Evolutionary conservation across 2,329 filamentous ascomycete genomes (phyloP), one percentile per base, ranked within the genome.

Genomic region (Plenodomus tracheiphilus): DNA sequence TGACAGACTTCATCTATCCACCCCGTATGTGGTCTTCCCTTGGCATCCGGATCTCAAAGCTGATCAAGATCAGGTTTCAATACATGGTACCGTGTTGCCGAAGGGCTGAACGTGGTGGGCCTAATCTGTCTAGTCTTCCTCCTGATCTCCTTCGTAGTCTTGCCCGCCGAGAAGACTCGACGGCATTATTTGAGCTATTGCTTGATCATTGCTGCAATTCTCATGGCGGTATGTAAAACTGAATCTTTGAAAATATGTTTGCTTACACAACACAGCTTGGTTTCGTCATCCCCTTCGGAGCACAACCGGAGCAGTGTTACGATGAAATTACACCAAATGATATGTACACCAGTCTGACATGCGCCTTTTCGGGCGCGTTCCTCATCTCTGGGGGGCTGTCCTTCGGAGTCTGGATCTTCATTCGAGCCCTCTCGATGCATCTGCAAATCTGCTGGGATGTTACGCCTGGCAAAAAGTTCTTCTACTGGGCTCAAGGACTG

Each of bases 401-500:
- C 22, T 89, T 86, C 39, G 84, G 91, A 25, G 85, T 96, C 72
- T 99, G 94, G 93, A 83, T 92, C 56, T 96, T 97, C 69, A 81
- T 97, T 51, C 85, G 94, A 55, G 89, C 93, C 0, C 76, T 97
- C 28, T 96, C 91, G 4, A 86, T 99, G 62, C 94, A 99, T 73
- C 84, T 99, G 20, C 94, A 97, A 73, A 97, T 99, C 57, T 97
- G 92, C 78, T 99, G 94, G 94, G 91, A 97, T 71, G 81, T 95
- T 28, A 85, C 93, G 7, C 89, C 96, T 3, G 94, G 94, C 34
- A 83, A 85, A 38, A 88, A 82, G 63, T 97, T 97, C 74, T 97
- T 97, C 85, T 91, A 90, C 78, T 82, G 84, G 57, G 86, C 93
- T 2, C 85, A 96, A 65, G 80, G 82, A 15, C 76, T 86, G 8